Base-by-base conservation (phyloP, 768 basidiomycete genomes). In the Boletus huronensis region DNA sequence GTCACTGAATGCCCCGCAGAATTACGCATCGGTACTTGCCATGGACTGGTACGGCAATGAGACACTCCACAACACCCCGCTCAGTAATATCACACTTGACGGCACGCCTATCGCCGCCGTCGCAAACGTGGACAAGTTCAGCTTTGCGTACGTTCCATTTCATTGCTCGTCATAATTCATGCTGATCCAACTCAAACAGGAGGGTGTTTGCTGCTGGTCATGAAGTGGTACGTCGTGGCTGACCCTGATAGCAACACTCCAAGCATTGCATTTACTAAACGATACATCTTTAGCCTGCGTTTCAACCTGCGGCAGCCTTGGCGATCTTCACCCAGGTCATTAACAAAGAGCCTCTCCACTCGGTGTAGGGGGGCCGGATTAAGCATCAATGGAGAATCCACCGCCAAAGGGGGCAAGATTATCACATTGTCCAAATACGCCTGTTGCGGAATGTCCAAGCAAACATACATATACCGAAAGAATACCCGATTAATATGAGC, bases 61-160 rank as follows among this genome's bases (percentile, higher is more conserved):
- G 36, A 70, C 69, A 0, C 60, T 78, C 21, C 73, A 73, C 50
- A 63, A 58, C 29, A 77, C 75, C 3, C 72, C 74, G 14, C 72
- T 76, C 16, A 75, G 58, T 5, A 84, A 84, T 55, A 84, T 86
- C 72, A 84, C 84, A 0, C 76, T 86, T 26, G 49, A 75, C 35
- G 82, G 78, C 2, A 68, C 64, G 6, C 58, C 81, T 0, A 78
- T 87, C 5, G 85, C 82, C 0, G 79, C 82, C 0, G 75, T 85
- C 17, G 78, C 83, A 63, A 85, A 85, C 48, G 79, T 87, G 32
- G 82, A 82, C 57, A 83, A 83, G 54, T 85, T 86, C 62, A 74
- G 81, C 0, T 87, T 87, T 65, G 85, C 83, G 83, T 85, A 53
- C 61, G 83, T 77, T 23, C n/a, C 32, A 14, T 13, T 32, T 34